Base-by-base conservation (phyloP, 768 basidiomycete species). In the Mycena pura region DNA sequence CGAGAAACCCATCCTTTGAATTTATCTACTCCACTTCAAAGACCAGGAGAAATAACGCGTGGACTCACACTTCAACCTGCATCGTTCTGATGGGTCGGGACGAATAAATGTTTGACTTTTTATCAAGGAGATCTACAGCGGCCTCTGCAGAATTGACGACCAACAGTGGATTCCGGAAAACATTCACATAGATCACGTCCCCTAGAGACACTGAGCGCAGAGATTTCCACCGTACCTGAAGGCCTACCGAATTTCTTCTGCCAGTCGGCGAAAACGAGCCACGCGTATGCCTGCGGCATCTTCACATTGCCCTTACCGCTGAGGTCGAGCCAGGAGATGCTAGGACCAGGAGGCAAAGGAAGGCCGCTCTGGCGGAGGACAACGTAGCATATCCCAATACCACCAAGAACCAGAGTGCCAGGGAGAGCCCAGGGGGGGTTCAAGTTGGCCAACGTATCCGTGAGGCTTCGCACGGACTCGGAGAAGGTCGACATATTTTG, bases 121-220 rank as follows among this genome's bases (percentile, higher is more conserved):
- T 86, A 52, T 87, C 86, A 31, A 88, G 82, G 1, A 88, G 77
- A 25, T 87, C 86, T 44, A 74, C 73, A 5, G 81, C 81, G 2
- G 76, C 72, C 47, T 80, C 65, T n/a, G 77, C 70, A 3, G 80
- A 75, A 65, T 85, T 86, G 45, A 85, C 70, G 34, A 84, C 77
- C 19, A 85, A 71, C 13, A 83, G 68, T 38, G 80, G 78, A 60
- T 79, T 80, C 27, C 85, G 83, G 7, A 87, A 69, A 14, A 82
- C 77, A 49, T 77, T 79, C 19, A 86, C 73, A 63, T 82, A 84
- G 3, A 87, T 82, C 36, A 88, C 65, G 52, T 85, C 82, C 5
- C 86, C 86, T 85, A 47, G 5, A 24, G 28, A 14, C 17, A 49
- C 46, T 25, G 60, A 32, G 32, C n/a, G 11, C 50, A 13, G 9